These are phyloP conservation scores for Limonium bicolor DNA, from an alignment of 148 eudicot species.

Conservation along the genomic window DNA sequence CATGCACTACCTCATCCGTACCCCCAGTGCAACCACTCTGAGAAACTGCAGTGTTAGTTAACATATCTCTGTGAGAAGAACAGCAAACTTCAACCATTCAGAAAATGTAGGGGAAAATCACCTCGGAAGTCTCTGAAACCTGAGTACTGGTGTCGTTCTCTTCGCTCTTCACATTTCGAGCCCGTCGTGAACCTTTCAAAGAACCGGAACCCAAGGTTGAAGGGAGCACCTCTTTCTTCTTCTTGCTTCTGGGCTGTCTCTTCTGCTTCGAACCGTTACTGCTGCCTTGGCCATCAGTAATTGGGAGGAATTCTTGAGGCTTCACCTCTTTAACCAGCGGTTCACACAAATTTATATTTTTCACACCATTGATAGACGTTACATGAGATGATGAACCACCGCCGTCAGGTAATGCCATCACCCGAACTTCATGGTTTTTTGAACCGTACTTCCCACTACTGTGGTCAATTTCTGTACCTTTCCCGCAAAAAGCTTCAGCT, in stretches of 20 bases:
- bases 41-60: conserved; percentile 20
- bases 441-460: conserved; percentile 9
- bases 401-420: conserved; percentile 18
- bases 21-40: conserved; percentile 31
- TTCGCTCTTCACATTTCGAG: too few relatives aligned
- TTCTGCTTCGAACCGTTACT: conserved; percentile 26
- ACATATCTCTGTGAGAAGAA: conserved; percentile 12
- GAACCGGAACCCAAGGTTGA: conserved; percentile 21
- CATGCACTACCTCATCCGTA: conserved; percentile 17
- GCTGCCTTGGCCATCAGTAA: conserved; percentile 12
- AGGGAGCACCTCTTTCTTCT: conserved; percentile 28
- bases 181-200: conserved; percentile 14
- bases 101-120: conserved; percentile 11
- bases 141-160: conserved; percentile 9
- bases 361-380: conserved; percentile 16
- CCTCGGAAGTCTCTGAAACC: conserved; percentile 23
- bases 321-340: conserved; percentile 16
- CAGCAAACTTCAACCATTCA: not conserved
- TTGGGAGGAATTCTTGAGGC: conserved; percentile 10
- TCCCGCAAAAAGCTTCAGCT: too few relatives aligned
- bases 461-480: too few relatives aligned
- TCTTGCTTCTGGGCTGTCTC: conserved; percentile 32
- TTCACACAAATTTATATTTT: conserved; percentile 19
- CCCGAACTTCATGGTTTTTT: conserved; percentile 15
- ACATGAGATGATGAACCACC: conserved; percentile 11